phyloP scores from a whole-genome alignment of 164 flowering plant species.

The Kingdonia uniflora region DNA sequence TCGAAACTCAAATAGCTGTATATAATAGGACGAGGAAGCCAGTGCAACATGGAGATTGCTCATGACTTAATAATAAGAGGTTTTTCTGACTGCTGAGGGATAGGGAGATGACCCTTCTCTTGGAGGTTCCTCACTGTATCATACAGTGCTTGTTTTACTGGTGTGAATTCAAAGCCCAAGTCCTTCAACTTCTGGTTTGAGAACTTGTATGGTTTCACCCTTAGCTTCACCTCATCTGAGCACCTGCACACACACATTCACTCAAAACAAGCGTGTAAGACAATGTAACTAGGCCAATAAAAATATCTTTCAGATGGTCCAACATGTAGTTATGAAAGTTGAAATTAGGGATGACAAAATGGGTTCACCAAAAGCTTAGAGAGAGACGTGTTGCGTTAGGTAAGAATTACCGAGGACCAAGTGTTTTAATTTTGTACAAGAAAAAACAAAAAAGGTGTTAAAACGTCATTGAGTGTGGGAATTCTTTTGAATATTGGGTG shows the following conservation, averaged over 20 bases:
- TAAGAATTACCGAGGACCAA: too few species aligned
- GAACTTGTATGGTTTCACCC: conserved; percentile 76
- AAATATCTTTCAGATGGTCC: neutral
- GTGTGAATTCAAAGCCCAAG: conserved; percentile 71
- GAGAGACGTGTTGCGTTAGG: too few species aligned
- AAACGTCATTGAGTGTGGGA: too few species aligned
- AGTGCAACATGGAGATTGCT: conserved; percentile 3
- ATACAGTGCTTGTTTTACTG: conserved; percentile 51
- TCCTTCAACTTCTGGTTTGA: conserved; percentile 76
- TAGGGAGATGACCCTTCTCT: conserved; percentile 72
- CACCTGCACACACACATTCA: conserved; percentile 50
- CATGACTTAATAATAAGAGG: neutral
- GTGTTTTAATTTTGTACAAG: too few species aligned
- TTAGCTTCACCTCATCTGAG: conserved; percentile 79
- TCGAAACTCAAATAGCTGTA: too few species aligned
- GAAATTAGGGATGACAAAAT: too few species aligned
- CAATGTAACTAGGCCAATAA: neutral
- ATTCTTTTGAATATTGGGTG: too few species aligned
- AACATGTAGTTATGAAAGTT: too few species aligned
- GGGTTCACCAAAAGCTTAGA: too few species aligned
- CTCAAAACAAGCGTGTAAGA: neutral
- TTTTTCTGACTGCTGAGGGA: conserved; percentile 11
- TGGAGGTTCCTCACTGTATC: conserved; percentile 72
- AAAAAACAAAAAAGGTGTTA: too few species aligned
- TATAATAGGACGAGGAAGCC: too few species aligned